These are phyloP conservation scores for Populus trichocarpa DNA, from an alignment of 441 rosid species.

Conservation along the genomic window DNA sequence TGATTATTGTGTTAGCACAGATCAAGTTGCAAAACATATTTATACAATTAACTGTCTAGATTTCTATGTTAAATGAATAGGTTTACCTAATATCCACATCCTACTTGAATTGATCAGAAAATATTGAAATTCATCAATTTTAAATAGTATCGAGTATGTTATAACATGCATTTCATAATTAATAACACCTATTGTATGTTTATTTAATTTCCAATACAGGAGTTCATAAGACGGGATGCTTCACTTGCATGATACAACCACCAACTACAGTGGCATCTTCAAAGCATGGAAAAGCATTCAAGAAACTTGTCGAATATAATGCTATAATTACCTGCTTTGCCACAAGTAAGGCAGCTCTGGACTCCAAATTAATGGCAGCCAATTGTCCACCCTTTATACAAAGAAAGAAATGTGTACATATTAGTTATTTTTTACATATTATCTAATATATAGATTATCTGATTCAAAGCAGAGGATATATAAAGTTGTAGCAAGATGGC, in stretches of 20 bases:
- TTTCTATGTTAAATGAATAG: background rate
- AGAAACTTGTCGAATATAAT: slow-evolving; percentile 2
- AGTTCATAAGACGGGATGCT: background rate
- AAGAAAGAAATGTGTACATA: slow-evolving; percentile 8
- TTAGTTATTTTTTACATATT: background rate
- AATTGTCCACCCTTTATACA: slow-evolving; percentile 66
- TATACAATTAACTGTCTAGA: background rate
- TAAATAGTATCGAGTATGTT: no score
- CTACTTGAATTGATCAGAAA: background rate
- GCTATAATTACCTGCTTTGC: slow-evolving; percentile 65
- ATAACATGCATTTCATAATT: no score
- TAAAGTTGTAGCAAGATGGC: background rate
- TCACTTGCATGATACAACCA: background rate
- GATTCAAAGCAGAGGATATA: background rate
- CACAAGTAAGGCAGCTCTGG: slow-evolving; percentile 74
- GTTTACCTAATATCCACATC: background rate
- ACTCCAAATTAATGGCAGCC: slow-evolving; percentile 72
- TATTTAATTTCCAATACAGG: background rate
- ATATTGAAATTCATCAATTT: no score
- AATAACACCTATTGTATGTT: background rate
- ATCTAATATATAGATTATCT: background rate
- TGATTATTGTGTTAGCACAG: background rate
- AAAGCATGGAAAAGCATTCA: background rate
- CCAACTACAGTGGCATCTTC: background rate
- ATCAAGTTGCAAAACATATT: background rate